These are phyloP conservation scores for Jimgerdemannia lactiflua DNA, from an alignment of 192 early-diverging fungal genomes.

Conservation along the genomic window DNA sequence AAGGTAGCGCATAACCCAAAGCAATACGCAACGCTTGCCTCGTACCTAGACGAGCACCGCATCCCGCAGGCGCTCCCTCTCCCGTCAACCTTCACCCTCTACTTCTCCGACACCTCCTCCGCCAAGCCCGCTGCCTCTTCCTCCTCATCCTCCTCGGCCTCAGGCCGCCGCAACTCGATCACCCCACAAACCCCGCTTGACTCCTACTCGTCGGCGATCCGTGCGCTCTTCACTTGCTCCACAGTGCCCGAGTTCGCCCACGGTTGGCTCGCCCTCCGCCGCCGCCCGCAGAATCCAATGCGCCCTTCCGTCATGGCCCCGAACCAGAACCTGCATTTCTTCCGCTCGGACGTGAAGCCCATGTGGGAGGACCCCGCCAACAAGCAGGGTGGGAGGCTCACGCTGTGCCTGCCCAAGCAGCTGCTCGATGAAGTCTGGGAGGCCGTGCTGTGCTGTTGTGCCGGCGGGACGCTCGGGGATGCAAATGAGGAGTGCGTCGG, in stretches of 20 bases:
- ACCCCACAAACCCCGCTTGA: conserved; percentile 3
- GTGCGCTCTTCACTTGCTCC: conserved; percentile 39
- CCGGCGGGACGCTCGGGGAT: conserved; percentile 37
- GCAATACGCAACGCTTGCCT: background rate
- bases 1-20: background rate
- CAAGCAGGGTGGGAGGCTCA: conserved; percentile 59
- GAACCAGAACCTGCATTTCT: conserved; percentile 71
- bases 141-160: background rate
- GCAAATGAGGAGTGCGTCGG: conserved; percentile 30
- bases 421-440: conserved; percentile 44
- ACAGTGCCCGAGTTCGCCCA: conserved; percentile 46
- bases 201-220: conserved; percentile 43
- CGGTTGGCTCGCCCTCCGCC: conserved; percentile 26
- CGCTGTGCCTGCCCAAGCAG: conserved; percentile 22
- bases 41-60: conserved; percentile 13
- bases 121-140: conserved; percentile 26
- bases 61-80: conserved; percentile 13
- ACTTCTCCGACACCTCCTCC: conserved; percentile 44
- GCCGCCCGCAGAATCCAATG: conserved; percentile 30
- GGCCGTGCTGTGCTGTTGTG: conserved; percentile 39
- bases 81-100: conserved; percentile 8
- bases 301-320: conserved; percentile 35
- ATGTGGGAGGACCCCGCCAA: conserved; percentile 84
- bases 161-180: background rate
- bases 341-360: conserved; percentile 69